Percentiles rank a stretch among this genome's conserved stretches.
Evolutionary conservation across 129 eudicot species (phyloP).

Genomic region (Cynara cardunculus): DNA sequence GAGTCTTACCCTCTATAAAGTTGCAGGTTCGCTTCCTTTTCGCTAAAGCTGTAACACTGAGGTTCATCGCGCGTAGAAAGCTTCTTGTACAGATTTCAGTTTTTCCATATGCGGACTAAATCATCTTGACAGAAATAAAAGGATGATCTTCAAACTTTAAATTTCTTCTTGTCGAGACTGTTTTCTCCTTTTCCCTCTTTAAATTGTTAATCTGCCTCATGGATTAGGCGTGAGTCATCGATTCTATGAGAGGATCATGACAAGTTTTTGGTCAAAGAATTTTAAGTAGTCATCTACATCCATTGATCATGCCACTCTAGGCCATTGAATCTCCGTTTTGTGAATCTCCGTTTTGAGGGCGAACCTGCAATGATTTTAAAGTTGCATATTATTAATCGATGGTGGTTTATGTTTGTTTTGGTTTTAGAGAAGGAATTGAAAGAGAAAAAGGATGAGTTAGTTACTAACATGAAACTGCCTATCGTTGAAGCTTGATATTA

Average conservation of each 20-base stretch:
- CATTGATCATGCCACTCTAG: conserved; percentile 17
- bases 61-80: not conserved
- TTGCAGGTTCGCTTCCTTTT: not conserved
- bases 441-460: not conserved
- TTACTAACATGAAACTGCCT: conserved; percentile 42
- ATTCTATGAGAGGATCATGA: not conserved
- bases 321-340: conserved; percentile 24
- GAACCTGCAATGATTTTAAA: conserved; percentile 17
- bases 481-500: conserved; percentile 58
- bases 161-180: not conserved
- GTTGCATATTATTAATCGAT: not conserved
- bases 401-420: not conserved
- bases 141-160: not conserved
- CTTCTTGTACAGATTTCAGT: not conserved
- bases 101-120: not conserved
- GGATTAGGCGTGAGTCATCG: not conserved
- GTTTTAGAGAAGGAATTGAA: not conserved
- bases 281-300: not conserved
- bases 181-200: not conserved
- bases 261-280: not conserved
- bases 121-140: not conserved
- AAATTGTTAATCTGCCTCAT: conserved; percentile 12
- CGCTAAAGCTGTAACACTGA: not conserved
- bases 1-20: not conserved
- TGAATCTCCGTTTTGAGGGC: conserved; percentile 25